These are phyloP conservation scores for Suillus placidus DNA, from an alignment of 768 basidiomycete species.

Conservation along the genomic window DNA sequence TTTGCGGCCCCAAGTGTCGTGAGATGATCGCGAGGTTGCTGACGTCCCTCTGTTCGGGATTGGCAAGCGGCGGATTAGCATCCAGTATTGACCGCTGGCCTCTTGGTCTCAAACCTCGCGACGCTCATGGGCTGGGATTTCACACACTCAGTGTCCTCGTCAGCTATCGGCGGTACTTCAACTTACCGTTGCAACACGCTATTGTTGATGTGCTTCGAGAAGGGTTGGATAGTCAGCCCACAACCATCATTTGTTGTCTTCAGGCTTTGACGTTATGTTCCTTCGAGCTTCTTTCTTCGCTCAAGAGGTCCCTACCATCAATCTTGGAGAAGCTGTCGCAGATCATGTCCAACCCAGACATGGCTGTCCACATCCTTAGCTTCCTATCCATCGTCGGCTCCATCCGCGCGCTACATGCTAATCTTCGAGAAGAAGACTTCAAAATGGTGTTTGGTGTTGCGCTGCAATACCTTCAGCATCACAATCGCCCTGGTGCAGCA, in stretches of 20 bases:
- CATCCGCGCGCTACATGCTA: constrained; percentile 75
- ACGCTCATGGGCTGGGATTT: constrained; percentile 87
- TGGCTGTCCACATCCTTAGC: constrained; percentile 96
- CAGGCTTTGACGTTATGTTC: constrained; percentile 87
- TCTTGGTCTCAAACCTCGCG: constrained; percentile 63
- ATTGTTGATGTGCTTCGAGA: constrained; percentile 74
- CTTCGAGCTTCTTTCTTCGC: constrained; percentile 82
- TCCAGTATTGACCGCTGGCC: constrained; percentile 62
- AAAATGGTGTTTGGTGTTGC: constrained; percentile 95
- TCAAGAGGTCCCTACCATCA: constrained; percentile 75
- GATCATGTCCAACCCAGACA: constrained; percentile 91
- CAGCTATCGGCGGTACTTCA: constrained; percentile 83
- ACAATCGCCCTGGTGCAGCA: constrained; percentile 66
- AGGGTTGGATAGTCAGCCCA: constrained; percentile 68
- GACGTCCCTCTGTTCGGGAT: constrained; percentile 64
- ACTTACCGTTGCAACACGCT: constrained; percentile 61
- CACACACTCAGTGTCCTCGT: constrained; percentile 87
- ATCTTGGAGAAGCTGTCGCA: constrained; percentile 88
- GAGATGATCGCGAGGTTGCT: constrained; percentile 63
- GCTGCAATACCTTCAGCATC: constrained; percentile 89
- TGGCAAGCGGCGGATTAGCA: constrained; percentile 61
- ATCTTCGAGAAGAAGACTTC: constrained; percentile 89
- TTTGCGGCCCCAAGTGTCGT: constrained; percentile 87
- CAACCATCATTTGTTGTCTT: constrained; percentile 86
- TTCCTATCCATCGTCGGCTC: constrained; percentile 89